These are phyloP conservation scores for Kuraishia capsulata DNA, from an alignment of 805 yeast species.

Conservation along the genomic window DNA sequence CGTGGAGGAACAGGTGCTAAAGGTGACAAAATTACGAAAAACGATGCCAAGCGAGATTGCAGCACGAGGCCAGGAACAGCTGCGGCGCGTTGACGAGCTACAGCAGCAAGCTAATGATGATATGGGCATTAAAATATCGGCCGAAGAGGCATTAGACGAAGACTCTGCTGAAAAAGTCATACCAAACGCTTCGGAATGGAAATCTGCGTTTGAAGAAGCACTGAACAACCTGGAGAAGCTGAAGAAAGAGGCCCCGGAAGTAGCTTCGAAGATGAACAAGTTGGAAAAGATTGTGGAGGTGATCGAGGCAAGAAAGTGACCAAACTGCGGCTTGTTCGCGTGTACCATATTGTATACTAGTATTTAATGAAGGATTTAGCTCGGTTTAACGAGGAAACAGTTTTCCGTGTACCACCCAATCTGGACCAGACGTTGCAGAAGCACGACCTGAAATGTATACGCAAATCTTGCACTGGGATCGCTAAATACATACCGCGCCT, in stretches of 20 bases:
- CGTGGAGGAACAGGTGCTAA: slow-evolving; percentile 55
- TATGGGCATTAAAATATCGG: too few relatives aligned
- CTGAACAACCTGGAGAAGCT: slow-evolving; percentile 22
- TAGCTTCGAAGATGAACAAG: slow-evolving; percentile 24
- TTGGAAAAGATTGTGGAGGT: slow-evolving; percentile 18
- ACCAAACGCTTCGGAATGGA: slow-evolving; percentile 9
- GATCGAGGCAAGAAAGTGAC: slow-evolving; percentile 3
- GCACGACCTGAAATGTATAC: too few relatives aligned
- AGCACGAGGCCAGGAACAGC: slow-evolving; percentile 24
- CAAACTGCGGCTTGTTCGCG: too few relatives aligned
- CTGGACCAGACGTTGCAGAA: too few relatives aligned
- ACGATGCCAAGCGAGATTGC: slow-evolving; percentile 36
- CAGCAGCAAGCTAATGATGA: too few relatives aligned
- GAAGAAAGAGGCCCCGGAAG: slow-evolving; percentile 26
- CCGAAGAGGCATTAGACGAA: slow-evolving; percentile 20
- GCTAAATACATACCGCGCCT: too few relatives aligned
- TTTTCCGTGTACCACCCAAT: too few relatives aligned
- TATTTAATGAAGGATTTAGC: too few relatives aligned
- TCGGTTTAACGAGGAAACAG: too few relatives aligned
- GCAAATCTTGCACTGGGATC: too few relatives aligned
- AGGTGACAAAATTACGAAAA: slow-evolving; percentile 45
- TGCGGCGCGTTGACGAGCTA: slow-evolving; percentile 7
- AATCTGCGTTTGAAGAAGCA: slow-evolving; percentile 19
- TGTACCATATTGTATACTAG: too few relatives aligned
- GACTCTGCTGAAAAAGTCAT: slow-evolving; percentile 11